Conservation (phyloP, 2,329 filamentous ascomycete genomes). For the Orbilia javanica region DNA sequence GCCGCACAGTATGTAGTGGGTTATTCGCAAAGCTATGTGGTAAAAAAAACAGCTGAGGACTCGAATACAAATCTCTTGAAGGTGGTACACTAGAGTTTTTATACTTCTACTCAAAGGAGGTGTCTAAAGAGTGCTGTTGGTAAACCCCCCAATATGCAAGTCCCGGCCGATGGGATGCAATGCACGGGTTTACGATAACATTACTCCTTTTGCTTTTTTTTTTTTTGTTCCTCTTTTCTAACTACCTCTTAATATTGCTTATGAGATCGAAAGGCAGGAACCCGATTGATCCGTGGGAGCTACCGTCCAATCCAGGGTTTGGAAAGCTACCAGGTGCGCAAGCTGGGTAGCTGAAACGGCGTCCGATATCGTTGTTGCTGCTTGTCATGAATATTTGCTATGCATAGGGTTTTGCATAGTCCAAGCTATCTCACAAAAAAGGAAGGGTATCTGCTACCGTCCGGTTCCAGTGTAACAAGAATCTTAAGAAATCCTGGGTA, state of each 20-base stretch:
- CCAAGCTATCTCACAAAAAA: not conserved
- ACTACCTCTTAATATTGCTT: not conserved
- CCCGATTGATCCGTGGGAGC: constrained; percentile 43
- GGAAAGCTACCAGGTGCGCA: constrained; percentile 12
- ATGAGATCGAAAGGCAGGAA: constrained; percentile 23
- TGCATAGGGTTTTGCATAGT: too few species aligned
- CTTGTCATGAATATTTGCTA: too few species aligned
- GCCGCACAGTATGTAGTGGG: not conserved
- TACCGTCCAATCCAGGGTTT: constrained; percentile 30
- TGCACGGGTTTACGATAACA: constrained; percentile 1
- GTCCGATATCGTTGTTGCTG: constrained; percentile 17
- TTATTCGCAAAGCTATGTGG: constrained; percentile 8
- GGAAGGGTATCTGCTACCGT: not conserved
- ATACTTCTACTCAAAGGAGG: constrained; percentile 41
- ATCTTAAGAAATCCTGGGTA: constrained; percentile 28
- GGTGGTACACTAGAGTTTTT: constrained; percentile 23
- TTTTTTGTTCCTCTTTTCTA: too few species aligned
- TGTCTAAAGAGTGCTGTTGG: not conserved
- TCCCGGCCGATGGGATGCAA: constrained; percentile 18
- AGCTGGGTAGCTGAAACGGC: not conserved
- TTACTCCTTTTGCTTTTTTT: constrained; percentile 22
- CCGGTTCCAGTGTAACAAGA: constrained; percentile 29
- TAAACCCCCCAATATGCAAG: constrained; percentile 18
- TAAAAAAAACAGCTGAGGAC: not conserved
- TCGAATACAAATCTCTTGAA: too few species aligned